Base-by-base conservation (phyloP, 768 basidiomycete genomes). In the Suillus plorans region DNA sequence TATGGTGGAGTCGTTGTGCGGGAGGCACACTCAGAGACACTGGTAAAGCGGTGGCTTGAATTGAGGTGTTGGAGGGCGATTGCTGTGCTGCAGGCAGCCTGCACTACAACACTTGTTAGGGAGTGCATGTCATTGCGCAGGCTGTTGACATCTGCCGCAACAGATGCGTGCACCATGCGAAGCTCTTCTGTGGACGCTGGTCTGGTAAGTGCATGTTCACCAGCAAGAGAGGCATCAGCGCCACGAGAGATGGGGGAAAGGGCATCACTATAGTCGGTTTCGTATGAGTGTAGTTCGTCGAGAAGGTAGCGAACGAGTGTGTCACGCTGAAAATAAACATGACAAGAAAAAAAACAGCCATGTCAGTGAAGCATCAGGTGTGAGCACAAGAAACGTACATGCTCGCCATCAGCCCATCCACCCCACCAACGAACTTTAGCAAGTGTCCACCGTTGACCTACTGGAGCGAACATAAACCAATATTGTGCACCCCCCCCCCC, bases 351-450 rank as follows among this genome's bases (percentile, higher is more conserved):
- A 41, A n/a, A 34, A 42, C 5, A 18, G 6, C 18, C 7, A 5
- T 14, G 28, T 18, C 44, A 45, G 44, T 45, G 1, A 45, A 59
- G 45, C n/a, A 36, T 52, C 34, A 34, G 57, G 9, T 25, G 31
- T 34, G 25, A 55, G 52, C 57, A 36, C n/a, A 28, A 25, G 18
- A 14, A 22, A 41, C 37, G 69, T 74, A 79, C 77, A 61, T 77
- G 72, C 62, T 81, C 79, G 2, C 74, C 74, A 20, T 65, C 66
- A 20, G 77, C 79, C 37, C 37, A 37, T 37, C 37, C 37, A 37
- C 37, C 37, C 80, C 78, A 81, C 78, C 78, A 81, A 5, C 69
- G 68, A 4, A 80, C 72, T 3, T 53, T 66, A 7, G 60, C 66
- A 22, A 81, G 68, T 0, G 74, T 72, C 81, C 81, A 82, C 1